Evolutionary conservation across 2,329 filamentous ascomycete genomes (phyloP).

Genomic region (Colletotrichum cuscutae): DNA sequence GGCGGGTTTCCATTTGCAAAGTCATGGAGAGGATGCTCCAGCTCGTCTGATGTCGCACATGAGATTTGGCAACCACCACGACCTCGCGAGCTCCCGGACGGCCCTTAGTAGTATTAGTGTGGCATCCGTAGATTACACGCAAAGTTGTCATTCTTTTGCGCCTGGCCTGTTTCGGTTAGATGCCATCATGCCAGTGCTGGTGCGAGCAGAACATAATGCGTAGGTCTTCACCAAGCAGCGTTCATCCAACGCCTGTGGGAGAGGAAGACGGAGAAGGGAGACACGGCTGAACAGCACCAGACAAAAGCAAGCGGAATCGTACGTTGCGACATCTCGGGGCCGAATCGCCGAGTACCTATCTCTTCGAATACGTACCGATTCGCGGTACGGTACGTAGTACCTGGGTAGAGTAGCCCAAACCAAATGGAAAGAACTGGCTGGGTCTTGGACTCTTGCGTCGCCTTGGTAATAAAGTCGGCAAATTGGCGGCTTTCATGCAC

Average conservation of each 20-base stretch:
- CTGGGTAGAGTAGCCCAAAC: too few relatives aligned
- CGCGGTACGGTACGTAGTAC: too few relatives aligned
- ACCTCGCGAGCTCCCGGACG: background rate
- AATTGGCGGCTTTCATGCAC: constrained; percentile 13
- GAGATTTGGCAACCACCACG: background rate
- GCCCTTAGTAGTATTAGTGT: background rate
- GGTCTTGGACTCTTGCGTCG: background rate
- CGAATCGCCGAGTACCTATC: background rate
- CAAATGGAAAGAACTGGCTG: background rate
- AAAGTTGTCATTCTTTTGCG: background rate
- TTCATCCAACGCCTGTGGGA: background rate
- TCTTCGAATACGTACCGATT: too few relatives aligned
- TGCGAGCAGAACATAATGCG: background rate
- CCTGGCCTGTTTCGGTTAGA: background rate
- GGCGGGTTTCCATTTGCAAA: background rate
- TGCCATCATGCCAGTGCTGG: background rate
- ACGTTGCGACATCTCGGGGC: background rate
- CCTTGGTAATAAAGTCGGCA: constrained; percentile 4
- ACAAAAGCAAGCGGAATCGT: constrained; percentile 11
- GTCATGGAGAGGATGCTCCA: background rate
- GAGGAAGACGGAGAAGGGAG: background rate
- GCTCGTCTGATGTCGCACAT: constrained; percentile 10
- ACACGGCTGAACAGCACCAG: background rate
- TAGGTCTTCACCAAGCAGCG: too few relatives aligned
- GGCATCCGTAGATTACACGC: background rate